Evolutionary conservation across 2,329 filamentous ascomycete genomes (phyloP), one percentile per base, ranked within the genome.

Genomic region (Alternaria brassicae): DNA sequence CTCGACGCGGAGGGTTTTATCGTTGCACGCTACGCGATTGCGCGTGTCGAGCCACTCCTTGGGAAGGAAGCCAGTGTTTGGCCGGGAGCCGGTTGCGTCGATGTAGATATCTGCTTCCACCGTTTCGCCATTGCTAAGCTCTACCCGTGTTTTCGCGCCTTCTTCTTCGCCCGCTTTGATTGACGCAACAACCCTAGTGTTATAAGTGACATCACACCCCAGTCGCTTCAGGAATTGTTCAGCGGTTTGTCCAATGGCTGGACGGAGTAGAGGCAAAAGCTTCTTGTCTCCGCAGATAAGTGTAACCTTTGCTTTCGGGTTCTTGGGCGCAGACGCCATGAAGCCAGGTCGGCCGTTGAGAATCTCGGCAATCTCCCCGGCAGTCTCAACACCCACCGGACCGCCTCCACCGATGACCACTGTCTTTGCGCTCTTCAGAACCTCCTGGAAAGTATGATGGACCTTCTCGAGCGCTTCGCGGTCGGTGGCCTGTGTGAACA

Each of bases 21-120:
- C 78, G n/a, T 83, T 83, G 58, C 68, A 72, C 27, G 77, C 77
- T 23, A 88, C 81, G 66, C 80, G 82, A 39, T 82, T 83, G 49
- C 75, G 76, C n/a, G 74, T 74, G 60, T 81, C 77, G 13, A 87
- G 78, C 70, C 84, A 81, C 3, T 79, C 73, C 13, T 75, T 70
- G 2, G 85, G 84, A 1, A 88, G 76, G 70, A 83, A 88, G 32
- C 74, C 75, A 27, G 81, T 85, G 71, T 85, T 86, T 0, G 85
- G 84, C 15, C 76, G 73, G 9, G 79, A 80, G 17, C 85, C 85
- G 1, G 81, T 83, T 8, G 82, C 83, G 17, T 83, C 80, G 59
- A 88, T 82, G 70, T 84, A 86, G 50, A 86, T 70, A 63, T 87
- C 85, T 6, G 81, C 80, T 0, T 78, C 77, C 58, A 84, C 66